Percentiles rank a stretch among this genome's conserved stretches.
These are phyloP conservation scores for Dictyostelium gargantuum DNA, from an alignment of 208 protist species.

Conservation along the genomic window DNA sequence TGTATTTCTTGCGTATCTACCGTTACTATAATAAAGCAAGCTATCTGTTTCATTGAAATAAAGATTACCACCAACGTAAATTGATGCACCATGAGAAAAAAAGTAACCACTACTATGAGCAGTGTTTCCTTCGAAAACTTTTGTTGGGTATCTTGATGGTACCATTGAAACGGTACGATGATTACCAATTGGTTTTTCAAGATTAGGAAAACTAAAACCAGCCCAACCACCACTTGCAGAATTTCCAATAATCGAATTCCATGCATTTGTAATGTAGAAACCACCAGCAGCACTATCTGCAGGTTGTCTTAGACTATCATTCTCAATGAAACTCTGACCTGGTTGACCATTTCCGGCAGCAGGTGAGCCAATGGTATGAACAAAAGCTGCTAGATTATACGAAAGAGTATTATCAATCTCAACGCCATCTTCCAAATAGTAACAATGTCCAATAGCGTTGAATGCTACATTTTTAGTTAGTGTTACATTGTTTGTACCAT, in stretches of 20 bases:
- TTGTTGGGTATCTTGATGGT: neutral
- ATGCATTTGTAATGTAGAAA: conserved; percentile 82
- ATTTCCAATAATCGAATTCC: conserved; percentile 82
- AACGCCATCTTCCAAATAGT: conserved; percentile 80
- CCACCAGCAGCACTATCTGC: conserved; percentile 73
- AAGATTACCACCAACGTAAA: conserved; percentile 53
- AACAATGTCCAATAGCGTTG: conserved; percentile 77
- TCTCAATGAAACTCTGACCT: conserved; percentile 27
- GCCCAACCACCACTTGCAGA: conserved; percentile 78
- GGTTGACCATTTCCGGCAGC: neutral
- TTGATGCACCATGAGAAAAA: neutral
- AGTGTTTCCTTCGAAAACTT: conserved; percentile 59
- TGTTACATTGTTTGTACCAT: conserved; percentile 77
- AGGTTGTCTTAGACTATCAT: conserved; percentile 5
- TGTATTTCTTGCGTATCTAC: neutral
- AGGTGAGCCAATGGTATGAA: conserved; percentile 66
- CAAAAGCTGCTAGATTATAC: conserved; percentile 79
- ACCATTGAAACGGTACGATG: neutral
- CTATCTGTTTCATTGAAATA: neutral
- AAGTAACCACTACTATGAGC: conserved; percentile 36
- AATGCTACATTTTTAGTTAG: conserved; percentile 79
- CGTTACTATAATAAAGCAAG: neutral
- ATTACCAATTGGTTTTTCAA: conserved; percentile 25
- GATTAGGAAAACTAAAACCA: conserved; percentile 69
- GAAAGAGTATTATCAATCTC: conserved; percentile 82